Percentiles rank a stretch among this genome's conserved stretches.
Conservation (phyloP, 306 rosid genomes). For the Vachellia collinsii region DNA sequence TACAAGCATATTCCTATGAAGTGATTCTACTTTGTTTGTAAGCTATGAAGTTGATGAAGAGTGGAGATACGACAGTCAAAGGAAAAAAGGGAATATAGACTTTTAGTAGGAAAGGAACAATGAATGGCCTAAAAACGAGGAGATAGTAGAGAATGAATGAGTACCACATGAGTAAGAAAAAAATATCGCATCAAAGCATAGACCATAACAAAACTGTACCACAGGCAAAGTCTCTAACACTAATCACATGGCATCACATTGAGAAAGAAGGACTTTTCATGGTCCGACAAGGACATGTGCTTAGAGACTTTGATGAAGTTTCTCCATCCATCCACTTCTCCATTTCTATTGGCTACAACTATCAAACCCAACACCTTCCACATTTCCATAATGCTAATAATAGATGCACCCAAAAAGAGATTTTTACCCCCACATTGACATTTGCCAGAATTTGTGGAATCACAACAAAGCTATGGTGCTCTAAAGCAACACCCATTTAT, state of each 20-base stretch:
- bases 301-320: neutral
- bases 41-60: neutral
- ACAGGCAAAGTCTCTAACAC: neutral
- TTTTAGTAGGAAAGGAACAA: neutral
- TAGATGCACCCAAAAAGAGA: neutral
- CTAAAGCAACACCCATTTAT: neutral
- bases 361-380: neutral
- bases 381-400: neutral
- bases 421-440: neutral
- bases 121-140: neutral
- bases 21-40: neutral
- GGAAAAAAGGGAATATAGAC: neutral
- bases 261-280: neutral
- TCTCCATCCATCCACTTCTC: neutral
- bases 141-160: neutral
- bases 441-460: conserved; percentile 9
- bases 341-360: neutral
- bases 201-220: neutral
- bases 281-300: neutral
- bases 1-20: too few species aligned
- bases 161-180: neutral
- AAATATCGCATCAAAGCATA: neutral
- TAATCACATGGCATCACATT: neutral
- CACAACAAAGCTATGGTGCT: neutral
- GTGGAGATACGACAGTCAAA: neutral